phyloP scores from a whole-genome alignment of 2,329 filamentous ascomycete species.

The Colletotrichum sp. region DNA sequence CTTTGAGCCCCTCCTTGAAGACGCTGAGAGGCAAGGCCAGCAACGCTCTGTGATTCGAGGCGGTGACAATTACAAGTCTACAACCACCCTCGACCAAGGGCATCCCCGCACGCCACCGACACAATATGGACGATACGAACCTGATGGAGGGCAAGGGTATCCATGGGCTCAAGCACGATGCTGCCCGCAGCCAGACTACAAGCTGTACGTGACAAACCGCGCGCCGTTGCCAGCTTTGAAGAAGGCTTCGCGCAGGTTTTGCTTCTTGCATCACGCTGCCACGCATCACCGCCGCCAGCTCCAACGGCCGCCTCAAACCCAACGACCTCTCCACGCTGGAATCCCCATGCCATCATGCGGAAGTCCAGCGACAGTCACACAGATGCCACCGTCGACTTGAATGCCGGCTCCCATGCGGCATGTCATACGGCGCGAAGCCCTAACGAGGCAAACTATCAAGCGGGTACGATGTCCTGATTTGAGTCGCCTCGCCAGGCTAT shows the following conservation, averaged over 20 bases:
- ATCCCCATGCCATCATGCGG: not conserved
- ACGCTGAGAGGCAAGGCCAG: not conserved
- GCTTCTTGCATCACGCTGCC: not conserved
- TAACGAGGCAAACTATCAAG: not conserved
- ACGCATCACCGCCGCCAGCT: not conserved
- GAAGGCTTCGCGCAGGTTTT: not conserved
- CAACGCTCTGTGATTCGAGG: not conserved
- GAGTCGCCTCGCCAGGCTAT: not conserved
- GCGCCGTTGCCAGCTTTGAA: not conserved
- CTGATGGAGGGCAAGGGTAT: not conserved
- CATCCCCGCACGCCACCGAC: not conserved
- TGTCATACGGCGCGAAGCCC: not conserved
- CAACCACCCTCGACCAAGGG: not conserved
- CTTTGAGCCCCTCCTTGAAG: no score
- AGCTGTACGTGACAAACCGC: not conserved
- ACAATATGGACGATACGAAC: not conserved
- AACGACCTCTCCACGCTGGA: not conserved
- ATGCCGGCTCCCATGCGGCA: no score
- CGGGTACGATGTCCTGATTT: not conserved
- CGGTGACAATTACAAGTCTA: not conserved
- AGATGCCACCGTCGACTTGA: no score
- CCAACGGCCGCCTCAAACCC: not conserved
- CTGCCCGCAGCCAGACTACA: not conserved
- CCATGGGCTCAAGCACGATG: not conserved
- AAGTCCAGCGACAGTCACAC: no score